phyloP scores from a whole-genome alignment of 2,329 filamentous ascomycete species.

The Aspergillus calidoustus region DNA sequence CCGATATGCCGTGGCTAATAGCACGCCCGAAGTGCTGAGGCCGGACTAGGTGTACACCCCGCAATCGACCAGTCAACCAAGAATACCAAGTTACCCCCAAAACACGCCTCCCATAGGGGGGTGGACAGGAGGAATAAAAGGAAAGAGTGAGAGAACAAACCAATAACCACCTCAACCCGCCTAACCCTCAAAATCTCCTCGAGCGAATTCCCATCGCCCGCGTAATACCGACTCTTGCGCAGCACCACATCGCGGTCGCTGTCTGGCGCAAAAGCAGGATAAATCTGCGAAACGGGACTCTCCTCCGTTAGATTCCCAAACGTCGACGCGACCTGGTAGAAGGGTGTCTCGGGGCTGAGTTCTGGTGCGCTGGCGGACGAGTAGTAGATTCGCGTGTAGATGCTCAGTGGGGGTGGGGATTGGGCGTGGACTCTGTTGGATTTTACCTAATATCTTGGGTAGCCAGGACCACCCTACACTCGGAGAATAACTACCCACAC shows the following conservation, averaged over 20 bases:
- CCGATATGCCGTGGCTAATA: constrained; percentile 11
- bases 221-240: constrained; percentile 12
- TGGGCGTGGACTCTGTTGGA: constrained; percentile 4
- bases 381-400: constrained; percentile 15
- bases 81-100: too few relatives aligned
- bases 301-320: constrained; percentile 10
- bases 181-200: constrained; percentile 9
- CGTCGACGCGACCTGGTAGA: background rate
- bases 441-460: too few relatives aligned
- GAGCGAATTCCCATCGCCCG: constrained; percentile 13
- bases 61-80: too few relatives aligned
- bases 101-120: too few relatives aligned
- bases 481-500: too few relatives aligned
- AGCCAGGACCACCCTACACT: too few relatives aligned
- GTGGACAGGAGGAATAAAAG: too few relatives aligned
- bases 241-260: constrained; percentile 9
- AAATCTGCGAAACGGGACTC: background rate
- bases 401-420: constrained; percentile 6
- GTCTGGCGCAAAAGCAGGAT: background rate
- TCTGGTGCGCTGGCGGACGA: constrained; percentile 3
- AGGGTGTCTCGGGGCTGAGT: background rate
- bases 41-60: too few relatives aligned
- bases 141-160: too few relatives aligned
- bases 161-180: background rate
- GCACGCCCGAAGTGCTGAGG: constrained; percentile 10